Base-by-base conservation (phyloP, 495 filamentous ascomycete species). In the Daldinia concentrica region DNA sequence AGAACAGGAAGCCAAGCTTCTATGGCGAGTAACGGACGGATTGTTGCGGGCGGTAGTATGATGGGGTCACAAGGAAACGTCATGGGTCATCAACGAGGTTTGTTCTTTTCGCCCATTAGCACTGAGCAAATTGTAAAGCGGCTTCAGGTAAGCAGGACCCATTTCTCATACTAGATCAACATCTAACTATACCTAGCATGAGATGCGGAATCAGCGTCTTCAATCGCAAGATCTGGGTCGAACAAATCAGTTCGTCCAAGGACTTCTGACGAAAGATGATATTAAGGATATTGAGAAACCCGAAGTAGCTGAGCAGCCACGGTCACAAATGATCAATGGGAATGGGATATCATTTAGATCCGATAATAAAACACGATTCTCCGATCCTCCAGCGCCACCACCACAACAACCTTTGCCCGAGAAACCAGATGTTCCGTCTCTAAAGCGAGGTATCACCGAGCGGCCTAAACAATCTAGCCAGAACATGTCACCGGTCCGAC, bases 121-220 rank as follows among this genome's bases (percentile, higher is more conserved):
- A 94, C 96, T 58, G 95, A 99, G 73, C 92, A 97, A 69, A 92
- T 99, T 39, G 93, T 97, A 34, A 98, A 98, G 79, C 91, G 90
- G 76, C 86, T 99, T 48, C 92, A 92, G 70, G 95, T 98, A 87
- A 86, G 92, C 50, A 29, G 15, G 7, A 43, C 37, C 8, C 36
- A 19, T 24, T 1, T 17, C 30, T 17, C 24, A 22, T 62, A 26
- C 62, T 68, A 58, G 69, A 56, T 43, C 0, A 34, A 3, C 24
- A n/a, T 43, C 57, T 58, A 69, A 76, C 61, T 7, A 39, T 12
- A 22, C 56, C 11, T 58, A 99, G 95, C 84, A 86, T 70, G 95
- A 99, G 78, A 89, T 98, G 83, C 92, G 92, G 74, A 88, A 89
- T 68, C 95, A 96, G 14, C 91, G 91, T 64, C 90, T 95, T 70